Percentiles rank a stretch among this genome's conserved stretches.
These are phyloP conservation scores for Aureobasidium sp. DNA, from an alignment of 2,329 filamentous ascomycete genomes.

Conservation along the genomic window DNA sequence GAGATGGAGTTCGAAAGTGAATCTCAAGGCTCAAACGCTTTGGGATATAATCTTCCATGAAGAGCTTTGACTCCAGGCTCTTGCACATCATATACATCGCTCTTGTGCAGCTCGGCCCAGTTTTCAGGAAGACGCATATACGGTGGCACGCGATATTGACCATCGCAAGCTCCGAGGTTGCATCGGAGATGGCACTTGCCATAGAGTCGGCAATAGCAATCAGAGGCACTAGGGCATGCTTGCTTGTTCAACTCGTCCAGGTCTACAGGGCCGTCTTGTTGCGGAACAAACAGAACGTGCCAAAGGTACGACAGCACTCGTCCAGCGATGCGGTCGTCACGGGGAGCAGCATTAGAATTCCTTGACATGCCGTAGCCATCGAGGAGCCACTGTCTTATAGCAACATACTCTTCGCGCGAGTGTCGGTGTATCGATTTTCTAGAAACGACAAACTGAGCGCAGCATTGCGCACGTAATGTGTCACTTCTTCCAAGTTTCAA, in stretches of 20 bases:
- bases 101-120: constrained; percentile 1
- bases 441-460: constrained; percentile 54
- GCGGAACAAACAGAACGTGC: constrained; percentile 43
- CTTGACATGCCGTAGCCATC: constrained; percentile 25
- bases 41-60: background rate
- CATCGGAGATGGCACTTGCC: constrained; percentile 46
- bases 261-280: constrained; percentile 20
- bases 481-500: constrained; percentile 36
- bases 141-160: constrained; percentile 32
- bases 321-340: constrained; percentile 43
- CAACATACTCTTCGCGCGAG: constrained; percentile 45
- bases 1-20: too few species aligned
- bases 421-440: constrained; percentile 41
- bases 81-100: background rate
- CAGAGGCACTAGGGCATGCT: constrained; percentile 48
- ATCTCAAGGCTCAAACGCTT: background rate
- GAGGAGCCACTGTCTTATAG: constrained; percentile 50
- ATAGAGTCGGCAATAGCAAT: constrained; percentile 60
- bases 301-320: constrained; percentile 57
- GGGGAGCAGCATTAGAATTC: constrained; percentile 39
- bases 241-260: constrained; percentile 30
- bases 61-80: background rate
- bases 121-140: constrained; percentile 27
- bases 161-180: constrained; percentile 27
- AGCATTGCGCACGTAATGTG: constrained; percentile 11